phyloP scores from a whole-genome alignment of 1,284 basidiomycete species.

The Hemileia vastatrix region DNA sequence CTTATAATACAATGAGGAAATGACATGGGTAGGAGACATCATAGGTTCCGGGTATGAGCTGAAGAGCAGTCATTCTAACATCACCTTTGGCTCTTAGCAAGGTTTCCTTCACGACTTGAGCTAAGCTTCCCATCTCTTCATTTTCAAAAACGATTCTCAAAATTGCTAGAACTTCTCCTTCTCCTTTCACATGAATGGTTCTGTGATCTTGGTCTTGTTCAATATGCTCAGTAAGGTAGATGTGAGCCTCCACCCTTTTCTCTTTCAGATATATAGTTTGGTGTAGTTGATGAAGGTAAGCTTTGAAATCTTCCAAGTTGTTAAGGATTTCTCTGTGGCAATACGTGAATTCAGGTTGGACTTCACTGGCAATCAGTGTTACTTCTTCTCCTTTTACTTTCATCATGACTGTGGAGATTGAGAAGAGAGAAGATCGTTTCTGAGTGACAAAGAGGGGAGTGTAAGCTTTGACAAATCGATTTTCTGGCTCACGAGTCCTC shows the following conservation, averaged over 20 bases:
- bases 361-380: too few species aligned
- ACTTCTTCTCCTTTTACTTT: too few species aligned
- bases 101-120: neutral
- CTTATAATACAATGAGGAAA: neutral
- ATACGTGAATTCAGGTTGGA: too few species aligned
- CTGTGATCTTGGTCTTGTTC: too few species aligned
- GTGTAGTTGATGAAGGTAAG: neutral
- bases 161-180: neutral
- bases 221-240: neutral
- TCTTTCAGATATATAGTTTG: neutral
- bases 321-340: too few species aligned
- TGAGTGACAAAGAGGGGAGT: too few species aligned
- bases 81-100: neutral
- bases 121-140: neutral
- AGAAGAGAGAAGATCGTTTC: too few species aligned
- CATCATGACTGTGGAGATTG: too few species aligned
- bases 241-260: neutral
- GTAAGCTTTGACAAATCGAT: too few species aligned
- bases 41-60: neutral
- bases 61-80: neutral
- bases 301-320: too few species aligned
- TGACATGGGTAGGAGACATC: neutral
- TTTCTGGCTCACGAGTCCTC: too few species aligned
- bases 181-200: neutral
- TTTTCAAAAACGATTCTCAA: neutral